Percentiles rank a stretch among this genome's conserved stretches.
phyloP scores from a whole-genome alignment of 768 basidiomycete species.

The Hygrocybe coccinea region DNA sequence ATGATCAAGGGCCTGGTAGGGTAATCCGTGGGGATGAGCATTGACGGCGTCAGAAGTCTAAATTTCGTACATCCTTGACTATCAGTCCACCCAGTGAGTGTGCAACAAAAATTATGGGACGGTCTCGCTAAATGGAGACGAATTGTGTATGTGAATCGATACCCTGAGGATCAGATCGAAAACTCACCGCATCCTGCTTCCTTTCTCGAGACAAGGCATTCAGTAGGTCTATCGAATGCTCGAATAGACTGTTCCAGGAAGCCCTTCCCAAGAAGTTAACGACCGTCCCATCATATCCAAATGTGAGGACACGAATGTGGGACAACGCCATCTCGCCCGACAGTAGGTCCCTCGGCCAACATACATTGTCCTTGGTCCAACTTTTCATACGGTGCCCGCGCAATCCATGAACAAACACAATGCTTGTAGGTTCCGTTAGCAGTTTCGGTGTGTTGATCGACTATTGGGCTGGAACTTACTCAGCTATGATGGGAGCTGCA shows the following conservation, averaged over 20 bases:
- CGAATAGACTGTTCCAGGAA: neutral
- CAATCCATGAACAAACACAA: neutral
- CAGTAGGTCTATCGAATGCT: neutral
- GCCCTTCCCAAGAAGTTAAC: neutral
- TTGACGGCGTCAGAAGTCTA: neutral
- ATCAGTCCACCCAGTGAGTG: neutral
- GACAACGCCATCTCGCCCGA: neutral
- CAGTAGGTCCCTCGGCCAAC: neutral
- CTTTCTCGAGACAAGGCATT: neutral
- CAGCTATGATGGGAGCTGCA: neutral
- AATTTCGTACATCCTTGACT: neutral
- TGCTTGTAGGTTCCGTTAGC: neutral
- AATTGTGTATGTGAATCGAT: neutral
- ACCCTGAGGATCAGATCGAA: neutral
- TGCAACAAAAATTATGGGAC: neutral
- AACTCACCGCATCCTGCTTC: neutral
- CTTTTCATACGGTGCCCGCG: neutral
- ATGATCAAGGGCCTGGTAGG: neutral
- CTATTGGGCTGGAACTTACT: neutral
- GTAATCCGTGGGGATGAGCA: neutral
- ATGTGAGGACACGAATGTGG: neutral
- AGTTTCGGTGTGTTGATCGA: neutral
- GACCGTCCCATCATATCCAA: neutral
- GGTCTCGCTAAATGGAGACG: neutral
- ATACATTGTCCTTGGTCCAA: neutral